Evolutionary conservation across 176 grass and related monocot genomes (phyloP).

Genomic region (Urochloa ruziziensis): DNA sequence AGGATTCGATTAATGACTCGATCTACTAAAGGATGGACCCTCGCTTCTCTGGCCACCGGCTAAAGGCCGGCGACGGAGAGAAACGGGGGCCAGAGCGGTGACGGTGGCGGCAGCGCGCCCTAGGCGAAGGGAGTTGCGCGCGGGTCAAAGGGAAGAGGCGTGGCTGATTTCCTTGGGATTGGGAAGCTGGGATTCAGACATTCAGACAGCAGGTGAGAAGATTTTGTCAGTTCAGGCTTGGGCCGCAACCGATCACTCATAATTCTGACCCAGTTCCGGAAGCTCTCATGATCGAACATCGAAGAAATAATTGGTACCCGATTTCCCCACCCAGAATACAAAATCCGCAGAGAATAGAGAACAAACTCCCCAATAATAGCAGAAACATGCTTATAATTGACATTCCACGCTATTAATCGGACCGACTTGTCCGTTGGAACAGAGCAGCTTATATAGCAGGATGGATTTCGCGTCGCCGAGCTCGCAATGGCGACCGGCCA

Average conservation of each 20-base stretch:
- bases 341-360: not conserved
- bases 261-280: not conserved
- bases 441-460: not conserved
- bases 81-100: no score
- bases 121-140: no score
- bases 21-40: no score
- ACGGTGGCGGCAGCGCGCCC: no score
- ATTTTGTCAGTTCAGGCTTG: not conserved
- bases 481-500: constrained; percentile 18
- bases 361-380: not conserved
- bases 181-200: not conserved
- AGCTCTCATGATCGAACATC: not conserved
- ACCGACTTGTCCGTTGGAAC: not conserved
- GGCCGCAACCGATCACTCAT: not conserved
- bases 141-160: no score
- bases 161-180: not conserved
- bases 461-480: constrained; percentile 3
- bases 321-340: constrained; percentile 9
- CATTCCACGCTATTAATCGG: not conserved
- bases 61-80: no score
- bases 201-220: not conserved
- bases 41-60: no score
- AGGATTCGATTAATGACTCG: no score
- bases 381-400: not conserved
- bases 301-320: constrained; percentile 10